Base-by-base conservation (phyloP, 371 early-diverging fungal species). In the Batrachochytrium dendrobatidis region DNA sequence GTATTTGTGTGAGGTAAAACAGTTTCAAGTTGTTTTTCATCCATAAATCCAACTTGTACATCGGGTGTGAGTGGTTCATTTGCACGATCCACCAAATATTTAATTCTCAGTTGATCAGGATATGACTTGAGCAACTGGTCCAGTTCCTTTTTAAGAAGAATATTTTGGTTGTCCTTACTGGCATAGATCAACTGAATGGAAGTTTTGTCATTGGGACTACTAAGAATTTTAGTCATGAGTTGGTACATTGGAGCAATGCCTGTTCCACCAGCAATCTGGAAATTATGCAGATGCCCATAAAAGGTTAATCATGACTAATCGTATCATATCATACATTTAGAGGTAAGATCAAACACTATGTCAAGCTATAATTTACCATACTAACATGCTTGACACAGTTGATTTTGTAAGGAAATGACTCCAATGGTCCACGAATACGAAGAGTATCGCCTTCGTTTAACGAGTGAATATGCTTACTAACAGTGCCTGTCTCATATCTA, bases 101-200 rank as follows among this genome's bases (percentile, higher is more conserved):
- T 67, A 34, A 94, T 83, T 69, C 82, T 84, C 72, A 94, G 80
- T 55, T 82, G 85, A 59, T 89, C 87, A 25, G 92, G 88, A 68
- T 89, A 66, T 51, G 75, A 59, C 63, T 81, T 73, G 25, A 83
- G 84, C 49, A 82, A 79, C 33, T 66, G 62, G 52, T 94, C 90
- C 18, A 99, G 70, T 60, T 91, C 89, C 2, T 84, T 70, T 66
- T 79, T 81, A 45, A 95, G 72, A 31, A 96, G 73, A 52, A 96
- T 91, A 69, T 97, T 97, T 3, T 84, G 74, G 61, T 87, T 86
- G 7, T 91, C 81, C 48, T 79, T 79, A 74, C 92, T 95, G 59
- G 86, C 93, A 66, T 89, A 94, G 61, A 97, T 69, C 51, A 99
- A 79, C 51, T 86, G 79, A 62, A 96, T 72, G 73, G 87, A 86